Base-by-base conservation (phyloP, 352 stramenopile species). In the Pythium brassicae region DNA sequence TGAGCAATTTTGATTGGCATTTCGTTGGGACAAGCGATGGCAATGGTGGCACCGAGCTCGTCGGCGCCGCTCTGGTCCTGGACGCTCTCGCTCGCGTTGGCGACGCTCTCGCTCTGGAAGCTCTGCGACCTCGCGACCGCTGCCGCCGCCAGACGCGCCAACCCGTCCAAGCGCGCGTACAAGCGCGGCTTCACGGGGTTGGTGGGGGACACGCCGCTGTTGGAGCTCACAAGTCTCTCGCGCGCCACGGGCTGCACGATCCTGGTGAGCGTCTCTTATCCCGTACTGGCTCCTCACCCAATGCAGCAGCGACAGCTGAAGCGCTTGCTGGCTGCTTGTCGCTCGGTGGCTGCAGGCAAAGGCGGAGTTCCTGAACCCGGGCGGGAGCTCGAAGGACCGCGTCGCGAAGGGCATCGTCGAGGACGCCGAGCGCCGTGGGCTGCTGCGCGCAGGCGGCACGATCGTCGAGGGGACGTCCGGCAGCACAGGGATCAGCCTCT, bases 401-500 rank as follows among this genome's bases (percentile, higher is more conserved):
- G 87, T 98, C 9, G 97, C 96, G 7, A 87, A 96, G 54, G 86
- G 76, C 46, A 99, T 99, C 66, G 92, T 99, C 40, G 76, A 96
- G 50, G 80, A 97, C 45, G 96, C 95, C 0, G 97, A 99, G 71
- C 62, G 74, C 44, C 66, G 77, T 26, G 92, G 90, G 2, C 57
- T 94, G 40, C 63, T 99, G n/a, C 83, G 79, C 20, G 65, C 79
- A 27, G 92, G 95, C 54, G 94, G 96, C 4, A 88, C 96, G 4
- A 97, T 99, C 42, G 84, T 99, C 6, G 97, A 99, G 74, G 97
- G 97, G 46, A 99, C 97, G 4, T 98, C 92, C 1, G 97, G 97
- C 14, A 99, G 93, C 51, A 99, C 97, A 27, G 97, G 97, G 14
- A 99, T 99, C 61, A 96, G 92, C 57, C 68, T 99, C 26, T 96